A percentile compares a stretch with the other conserved stretches of the same genome.
phyloP scores from a whole-genome alignment of 495 filamentous ascomycete species.

The Neurospora africana region DNA sequence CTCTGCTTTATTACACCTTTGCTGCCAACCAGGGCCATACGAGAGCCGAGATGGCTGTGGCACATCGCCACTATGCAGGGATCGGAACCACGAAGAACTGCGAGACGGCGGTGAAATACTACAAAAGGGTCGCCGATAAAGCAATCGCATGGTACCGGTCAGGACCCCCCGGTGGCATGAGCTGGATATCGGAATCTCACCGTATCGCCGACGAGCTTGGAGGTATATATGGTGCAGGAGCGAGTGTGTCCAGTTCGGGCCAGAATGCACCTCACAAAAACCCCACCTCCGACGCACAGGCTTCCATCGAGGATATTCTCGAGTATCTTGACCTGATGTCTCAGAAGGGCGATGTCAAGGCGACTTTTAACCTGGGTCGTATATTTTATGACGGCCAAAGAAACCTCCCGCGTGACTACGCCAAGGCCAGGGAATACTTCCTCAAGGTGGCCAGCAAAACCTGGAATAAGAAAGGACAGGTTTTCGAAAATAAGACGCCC shows the following conservation, averaged over 20 bases:
- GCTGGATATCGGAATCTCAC: conserved; percentile 64
- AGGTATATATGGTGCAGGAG: conserved; percentile 90
- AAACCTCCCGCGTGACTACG: conserved; percentile 60
- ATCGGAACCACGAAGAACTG: conserved; percentile 81
- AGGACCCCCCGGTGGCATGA: conserved; percentile 81
- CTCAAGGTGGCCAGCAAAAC: conserved; percentile 70
- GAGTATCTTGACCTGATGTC: conserved; percentile 94
- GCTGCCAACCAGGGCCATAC: conserved; percentile 78
- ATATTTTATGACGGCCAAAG: conserved; percentile 85
- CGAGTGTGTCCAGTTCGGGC: conserved; percentile 85
- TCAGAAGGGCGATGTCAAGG: conserved; percentile 84
- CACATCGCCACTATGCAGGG: conserved; percentile 74
- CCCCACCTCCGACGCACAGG: conserved; percentile 60
- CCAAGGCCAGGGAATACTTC: conserved; percentile 72
- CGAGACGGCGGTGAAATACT: conserved; percentile 74
- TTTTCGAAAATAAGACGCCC: conserved; percentile 34
- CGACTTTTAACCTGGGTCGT: conserved; percentile 78
- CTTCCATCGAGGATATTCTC: conserved; percentile 82
- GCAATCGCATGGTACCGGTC: conserved; percentile 75
- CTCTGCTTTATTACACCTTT: conserved; percentile 88
- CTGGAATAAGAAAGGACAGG: conserved; percentile 55
- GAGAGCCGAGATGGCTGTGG: conserved; percentile 86
- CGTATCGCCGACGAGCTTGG: conserved; percentile 79
- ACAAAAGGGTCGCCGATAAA: conserved; percentile 90
- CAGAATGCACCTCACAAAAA: conserved; percentile 63